These are phyloP conservation scores for Syzygium oleosum DNA, from an alignment of 345 rosid genomes.

Conservation along the genomic window DNA sequence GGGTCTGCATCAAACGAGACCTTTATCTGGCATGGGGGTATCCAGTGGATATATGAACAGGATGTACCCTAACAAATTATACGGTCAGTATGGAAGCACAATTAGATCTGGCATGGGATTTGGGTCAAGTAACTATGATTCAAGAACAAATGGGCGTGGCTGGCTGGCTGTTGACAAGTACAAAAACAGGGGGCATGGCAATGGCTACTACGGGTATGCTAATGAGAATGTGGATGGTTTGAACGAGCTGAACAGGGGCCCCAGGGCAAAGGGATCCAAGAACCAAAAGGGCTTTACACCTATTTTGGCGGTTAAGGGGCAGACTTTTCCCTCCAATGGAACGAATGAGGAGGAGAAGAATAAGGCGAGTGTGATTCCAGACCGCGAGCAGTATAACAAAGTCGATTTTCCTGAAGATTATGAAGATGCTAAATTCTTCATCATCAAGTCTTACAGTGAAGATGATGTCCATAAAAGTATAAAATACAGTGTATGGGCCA, in stretches of 20 bases:
- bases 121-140: slow-evolving; percentile 67
- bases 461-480: slow-evolving; percentile 96
- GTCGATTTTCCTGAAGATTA: slow-evolving; percentile 66
- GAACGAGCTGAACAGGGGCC: slow-evolving; percentile 90
- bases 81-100: slow-evolving; percentile 56
- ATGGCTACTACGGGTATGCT: slow-evolving; percentile 49
- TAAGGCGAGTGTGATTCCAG: slow-evolving; percentile 25
- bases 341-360: slow-evolving; percentile 30
- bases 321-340: slow-evolving; percentile 27
- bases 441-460: slow-evolving; percentile 95
- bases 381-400: slow-evolving; percentile 54
- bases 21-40: slow-evolving; percentile 49
- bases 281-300: slow-evolving; percentile 45
- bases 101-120: slow-evolving; percentile 56
- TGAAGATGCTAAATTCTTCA: slow-evolving; percentile 64
- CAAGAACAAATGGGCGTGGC: slow-evolving; percentile 50
- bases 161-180: slow-evolving; percentile 62
- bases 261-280: slow-evolving; percentile 67
- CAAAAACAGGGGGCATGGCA: slow-evolving; percentile 61
- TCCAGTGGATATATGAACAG: slow-evolving; percentile 50
- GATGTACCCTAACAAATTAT: slow-evolving; percentile 60
- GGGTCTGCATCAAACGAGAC: slow-evolving; percentile 50
- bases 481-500: slow-evolving; percentile 90
- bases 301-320: slow-evolving; percentile 39
- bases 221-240: slow-evolving; percentile 64